phyloP scores from a whole-genome alignment of 2,329 filamentous ascomycete genomes.

The Exophiala spinifera region DNA sequence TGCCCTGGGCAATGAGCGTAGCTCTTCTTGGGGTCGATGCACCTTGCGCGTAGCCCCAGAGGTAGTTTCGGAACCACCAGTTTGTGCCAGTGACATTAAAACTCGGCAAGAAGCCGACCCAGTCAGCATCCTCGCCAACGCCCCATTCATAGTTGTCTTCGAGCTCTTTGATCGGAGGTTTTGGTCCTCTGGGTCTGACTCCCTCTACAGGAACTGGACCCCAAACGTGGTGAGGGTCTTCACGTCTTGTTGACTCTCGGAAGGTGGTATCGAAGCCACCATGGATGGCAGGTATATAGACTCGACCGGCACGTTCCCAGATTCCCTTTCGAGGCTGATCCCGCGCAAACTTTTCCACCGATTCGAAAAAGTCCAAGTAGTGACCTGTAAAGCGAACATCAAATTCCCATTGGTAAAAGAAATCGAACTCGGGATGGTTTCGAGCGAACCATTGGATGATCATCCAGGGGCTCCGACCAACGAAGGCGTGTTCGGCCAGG shows the following conservation, averaged over 20 bases:
- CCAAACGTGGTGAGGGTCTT: constrained; percentile 53
- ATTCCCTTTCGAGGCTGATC: constrained; percentile 56
- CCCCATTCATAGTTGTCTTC: constrained; percentile 73
- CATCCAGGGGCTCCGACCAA: constrained; percentile 56
- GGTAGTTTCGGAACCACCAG: constrained; percentile 53
- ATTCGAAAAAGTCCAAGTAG: constrained; percentile 74
- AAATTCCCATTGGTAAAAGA: constrained; percentile 85
- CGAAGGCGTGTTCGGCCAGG: constrained; percentile 30
- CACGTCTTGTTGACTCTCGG: constrained; percentile 22
- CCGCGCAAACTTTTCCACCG: constrained; percentile 55
- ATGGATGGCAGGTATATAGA: constrained; percentile 54
- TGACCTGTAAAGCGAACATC: constrained; percentile 77
- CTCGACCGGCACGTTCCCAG: constrained; percentile 57
- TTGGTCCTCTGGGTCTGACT: constrained; percentile 59
- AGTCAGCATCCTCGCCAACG: constrained; percentile 70
- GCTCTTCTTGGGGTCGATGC: constrained; percentile 65
- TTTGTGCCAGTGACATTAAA: constrained; percentile 70
- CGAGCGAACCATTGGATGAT: constrained; percentile 73
- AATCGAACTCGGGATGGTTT: constrained; percentile 75
- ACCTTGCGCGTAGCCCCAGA: constrained; percentile 42
- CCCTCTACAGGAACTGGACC: constrained; percentile 60
- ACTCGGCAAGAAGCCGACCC: constrained; percentile 73
- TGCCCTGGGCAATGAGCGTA: constrained; percentile 74
- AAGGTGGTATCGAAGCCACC: constrained; percentile 43
- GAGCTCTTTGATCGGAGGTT: constrained; percentile 56